phyloP scores from a whole-genome alignment of 2,329 filamentous ascomycete species.

The Colletotrichum tabaci region DNA sequence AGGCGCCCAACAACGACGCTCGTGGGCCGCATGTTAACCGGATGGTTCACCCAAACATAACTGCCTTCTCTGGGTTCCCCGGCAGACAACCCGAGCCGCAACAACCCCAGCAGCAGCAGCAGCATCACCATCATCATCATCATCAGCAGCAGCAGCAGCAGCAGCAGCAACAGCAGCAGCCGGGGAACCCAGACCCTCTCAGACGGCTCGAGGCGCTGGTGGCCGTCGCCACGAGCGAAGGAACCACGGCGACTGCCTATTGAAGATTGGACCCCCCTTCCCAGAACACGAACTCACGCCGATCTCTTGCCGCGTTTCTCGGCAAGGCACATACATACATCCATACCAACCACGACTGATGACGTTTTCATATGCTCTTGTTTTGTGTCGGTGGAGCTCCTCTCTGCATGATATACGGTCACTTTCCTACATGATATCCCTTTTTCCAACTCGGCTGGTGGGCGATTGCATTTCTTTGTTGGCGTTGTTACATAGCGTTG shows the following conservation, averaged over 20 bases:
- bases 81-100: conserved; percentile 50
- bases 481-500: conserved; percentile 41
- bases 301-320: not conserved
- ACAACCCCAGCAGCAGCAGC: conserved; percentile 38
- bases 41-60: conserved; percentile 72
- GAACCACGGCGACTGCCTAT: conserved; percentile 59
- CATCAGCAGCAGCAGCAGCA: conserved; percentile 33
- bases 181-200: conserved; percentile 51
- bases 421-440: conserved; percentile 40
- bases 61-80: conserved; percentile 67
- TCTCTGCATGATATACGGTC: conserved; percentile 29
- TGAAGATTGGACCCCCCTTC: conserved; percentile 37
- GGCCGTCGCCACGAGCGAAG: conserved; percentile 61
- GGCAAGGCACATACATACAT: conserved; percentile 14
- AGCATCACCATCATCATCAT: conserved; percentile 44
- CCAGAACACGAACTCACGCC: not conserved
- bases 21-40: conserved; percentile 65
- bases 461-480: conserved; percentile 26
- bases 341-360: conserved; percentile 35
- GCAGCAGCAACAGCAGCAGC: conserved; percentile 43
- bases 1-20: conserved; percentile 50
- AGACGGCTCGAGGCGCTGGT: conserved; percentile 60
- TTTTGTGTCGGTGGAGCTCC: conserved; percentile 25
- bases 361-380: conserved; percentile 15
- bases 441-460: conserved; percentile 14